Percentiles rank a stretch among this genome's conserved stretches.
These are phyloP conservation scores for Forsythia suspensa DNA, from an alignment of 257 asterid genomes.

Conservation along the genomic window DNA sequence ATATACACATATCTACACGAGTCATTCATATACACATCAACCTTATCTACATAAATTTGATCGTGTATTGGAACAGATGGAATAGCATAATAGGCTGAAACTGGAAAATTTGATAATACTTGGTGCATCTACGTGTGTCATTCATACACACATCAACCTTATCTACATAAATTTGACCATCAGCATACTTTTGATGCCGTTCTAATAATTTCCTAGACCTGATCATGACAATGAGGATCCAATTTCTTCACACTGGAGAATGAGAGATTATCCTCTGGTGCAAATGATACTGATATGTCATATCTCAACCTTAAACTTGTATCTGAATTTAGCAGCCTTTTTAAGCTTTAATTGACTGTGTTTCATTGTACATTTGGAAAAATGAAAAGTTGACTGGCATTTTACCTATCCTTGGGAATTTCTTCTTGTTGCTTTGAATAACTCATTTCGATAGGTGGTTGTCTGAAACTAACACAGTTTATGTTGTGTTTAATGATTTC, in stretches of 20 bases:
- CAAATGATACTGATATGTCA: not conserved
- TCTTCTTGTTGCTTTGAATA: not conserved
- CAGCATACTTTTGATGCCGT: not conserved
- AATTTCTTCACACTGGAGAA: not conserved
- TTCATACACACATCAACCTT: not conserved
- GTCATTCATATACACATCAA: not conserved
- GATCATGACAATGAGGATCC: not conserved
- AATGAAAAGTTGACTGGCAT: not conserved
- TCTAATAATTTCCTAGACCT: not conserved
- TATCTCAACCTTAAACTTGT: not conserved
- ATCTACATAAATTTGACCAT: not conserved
- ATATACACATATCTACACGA: not conserved
- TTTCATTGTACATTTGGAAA: not conserved
- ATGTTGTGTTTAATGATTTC: not conserved
- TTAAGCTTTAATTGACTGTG: not conserved
- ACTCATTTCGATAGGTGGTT: not conserved
- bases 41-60: not conserved
- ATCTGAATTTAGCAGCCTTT: not conserved
- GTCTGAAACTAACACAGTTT: constrained; percentile 6
- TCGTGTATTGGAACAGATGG: no score
- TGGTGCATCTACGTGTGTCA: not conserved
- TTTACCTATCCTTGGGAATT: not conserved
- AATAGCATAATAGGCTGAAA: not conserved
- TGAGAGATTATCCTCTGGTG: constrained; percentile 6
- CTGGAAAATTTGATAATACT: not conserved